Base-by-base conservation (phyloP, 768 basidiomycete species). In the Rhizopogon vinicolor region DNA sequence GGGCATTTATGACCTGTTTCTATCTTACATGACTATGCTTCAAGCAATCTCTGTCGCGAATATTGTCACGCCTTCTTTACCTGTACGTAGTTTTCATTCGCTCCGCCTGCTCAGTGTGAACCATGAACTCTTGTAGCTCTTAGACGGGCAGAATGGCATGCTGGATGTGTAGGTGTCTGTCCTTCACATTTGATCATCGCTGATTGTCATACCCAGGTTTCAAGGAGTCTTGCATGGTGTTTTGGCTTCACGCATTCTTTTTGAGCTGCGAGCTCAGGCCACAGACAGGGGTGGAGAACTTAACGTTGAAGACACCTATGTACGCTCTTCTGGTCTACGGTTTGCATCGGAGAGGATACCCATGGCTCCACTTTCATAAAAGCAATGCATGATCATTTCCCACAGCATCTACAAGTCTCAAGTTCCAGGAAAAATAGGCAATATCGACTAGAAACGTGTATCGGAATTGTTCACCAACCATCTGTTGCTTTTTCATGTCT, bases 161-260 rank as follows among this genome's bases (percentile, higher is more conserved):
- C 42, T 59, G 5, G 46, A 51, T 3, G 55, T 55, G 58, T 59
- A 45, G 53, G 58, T 45, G 7, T 3, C 45, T 33, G 28, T 19
- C 18, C 29, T 39, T 42, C 28, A 25, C 41, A 8, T n/a, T 40
- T 3, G 14, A n/a, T 16, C 7, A n/a, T 39, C 16, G 41, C 31
- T 16, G 13, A 25, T 25, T 25, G 25, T 25, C 25, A 16, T 19
- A 41, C 28, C 37, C 12, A 57, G 58, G 14, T 50, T 59, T 18
- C 56, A 59, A 57, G 56, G 44, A 16, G 50, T 57, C 28, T 31
- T 59, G 16, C 58, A 59, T 10, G 44, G 58, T 10, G 56, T 58
- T 18, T 44, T 59, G 52, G 58, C 58, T 10, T 57, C 58, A 3
- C 51, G 58, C 16, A 58, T 59, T 43, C 52, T 59, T 3, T 59